Evolutionary conservation across 106 monocot genomes (phyloP), one percentile per base, ranked within the genome.

Genomic region (Dioscorea dumetorum): DNA sequence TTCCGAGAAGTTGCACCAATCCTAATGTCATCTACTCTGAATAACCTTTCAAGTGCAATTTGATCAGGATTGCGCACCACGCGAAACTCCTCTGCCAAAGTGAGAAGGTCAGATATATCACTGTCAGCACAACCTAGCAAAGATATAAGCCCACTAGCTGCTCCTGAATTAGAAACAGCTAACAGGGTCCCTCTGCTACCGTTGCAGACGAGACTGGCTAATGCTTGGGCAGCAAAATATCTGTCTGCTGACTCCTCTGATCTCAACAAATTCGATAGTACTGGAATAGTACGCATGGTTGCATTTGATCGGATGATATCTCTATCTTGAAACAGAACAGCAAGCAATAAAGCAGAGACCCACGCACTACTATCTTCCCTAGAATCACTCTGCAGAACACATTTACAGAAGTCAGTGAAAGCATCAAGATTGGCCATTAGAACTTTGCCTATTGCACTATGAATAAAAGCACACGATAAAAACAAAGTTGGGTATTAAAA

Each of bases 161-260:
- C 90, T 28, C 93, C 99, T 64, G 99, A 93, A 71, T 93, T 93
- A 77, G 93, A 90, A 77, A 99, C 87, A 70, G 93, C 72, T 28
- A 93, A 73, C 48, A 93, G 67, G 57, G 90, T 99, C 21, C 82
- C 92, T 75, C 83, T 86, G 75, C 83, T 87, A 64, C 93, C 93
- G 72, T 87, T 87, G 77, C 83, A 87, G 57, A 87, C 78, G 12
- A 99, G 56, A 72, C 99, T 99, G 41, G 85, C 69, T 33, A 99
- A 62, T 35, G 99, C 93, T 76, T 99, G 99, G 61, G 99, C 99
- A 66, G 99, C 87, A 77, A 99, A 93, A 77, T 93, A 99, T 73
- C 83, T 82, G 58, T 82, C 76, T 64, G 83, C 77, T 62, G 77
- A 76, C 66, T 90, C 93, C 32, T 99, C 99, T 66, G 93, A 90